Conservation (phyloP, 495 filamentous ascomycete species). For the Penicillium pulvis region DNA sequence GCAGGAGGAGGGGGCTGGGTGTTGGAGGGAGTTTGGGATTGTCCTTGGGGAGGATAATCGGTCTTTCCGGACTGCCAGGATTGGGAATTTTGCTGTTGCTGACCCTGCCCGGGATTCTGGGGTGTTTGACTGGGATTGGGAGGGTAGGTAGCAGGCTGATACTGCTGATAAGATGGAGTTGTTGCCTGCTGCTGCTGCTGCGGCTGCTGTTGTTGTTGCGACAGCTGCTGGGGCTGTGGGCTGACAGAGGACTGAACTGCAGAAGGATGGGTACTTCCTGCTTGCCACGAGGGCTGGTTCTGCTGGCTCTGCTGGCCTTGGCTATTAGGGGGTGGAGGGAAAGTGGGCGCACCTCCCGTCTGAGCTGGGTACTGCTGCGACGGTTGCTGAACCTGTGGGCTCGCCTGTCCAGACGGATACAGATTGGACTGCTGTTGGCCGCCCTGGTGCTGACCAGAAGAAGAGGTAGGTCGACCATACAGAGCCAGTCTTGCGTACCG, state of each 20-base stretch:
- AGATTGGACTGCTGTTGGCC: conserved; percentile 23
- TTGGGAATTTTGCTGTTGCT: conserved; percentile 15
- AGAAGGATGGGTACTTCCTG: conserved; percentile 10
- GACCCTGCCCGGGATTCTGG: conserved; percentile 7
- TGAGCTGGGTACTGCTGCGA: conserved; percentile 13
- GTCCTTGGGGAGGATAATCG: conserved; percentile 25
- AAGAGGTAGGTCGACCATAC: conserved; percentile 34
- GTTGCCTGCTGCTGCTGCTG: conserved; percentile 4
- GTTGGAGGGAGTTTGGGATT: neutral
- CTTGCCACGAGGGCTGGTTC: conserved; percentile 11
- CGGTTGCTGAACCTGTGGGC: conserved; percentile 16
- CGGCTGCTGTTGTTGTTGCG: conserved; percentile 14
- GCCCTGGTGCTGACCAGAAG: conserved; percentile 22
- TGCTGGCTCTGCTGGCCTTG: conserved; percentile 17
- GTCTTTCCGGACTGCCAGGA: conserved; percentile 1
- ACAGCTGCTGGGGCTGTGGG: conserved; percentile 17
- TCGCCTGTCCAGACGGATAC: conserved; percentile 20
- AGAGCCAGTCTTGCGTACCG: conserved; percentile 61
- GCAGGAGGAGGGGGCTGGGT: conserved; percentile 3
- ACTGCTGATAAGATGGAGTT: conserved; percentile 8
- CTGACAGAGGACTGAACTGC: conserved; percentile 15
- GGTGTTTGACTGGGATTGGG: conserved; percentile 11
- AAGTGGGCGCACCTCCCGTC: neutral
- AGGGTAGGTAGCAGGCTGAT: conserved; percentile 8
- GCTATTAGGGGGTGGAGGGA: neutral